Base-by-base conservation (phyloP, 2,329 filamentous ascomycete genomes). In the Leptoxyphium fumago region DNA sequence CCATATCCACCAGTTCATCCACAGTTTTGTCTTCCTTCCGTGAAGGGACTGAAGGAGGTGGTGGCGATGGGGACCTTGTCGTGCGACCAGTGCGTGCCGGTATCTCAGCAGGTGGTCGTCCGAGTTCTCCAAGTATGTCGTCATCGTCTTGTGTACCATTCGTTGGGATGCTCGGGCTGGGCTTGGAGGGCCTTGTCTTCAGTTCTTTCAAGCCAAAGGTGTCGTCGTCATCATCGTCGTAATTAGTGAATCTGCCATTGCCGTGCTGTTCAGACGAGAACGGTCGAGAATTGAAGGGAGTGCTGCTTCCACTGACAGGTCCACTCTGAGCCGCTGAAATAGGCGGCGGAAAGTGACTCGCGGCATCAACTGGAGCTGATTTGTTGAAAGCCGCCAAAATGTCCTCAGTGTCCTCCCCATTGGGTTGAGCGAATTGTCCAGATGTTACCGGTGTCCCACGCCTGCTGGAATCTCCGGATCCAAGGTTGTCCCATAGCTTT, bases 1-100 rank as follows among this genome's bases (percentile, higher is more conserved):
- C 91, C 77, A 96, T 96, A 52, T 95, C 89, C 2, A 95, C 78
- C 21, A 98, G 68, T 60, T 96, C 86, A 9, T 84, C 85, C 21
- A 96, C 76, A 9, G 87, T 84, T 52, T 75, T 77, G 56, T 94
- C 86, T 46, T 82, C 79, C 1, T 76, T 77, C 53, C 66, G 67
- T 2, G 54, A 54, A 2, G 61, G 55, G 28, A 44, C 29, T 40
- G 39, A 4, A 13, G 13, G 9, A 5, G 32, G 32, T 13, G 38
- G 38, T 18, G 38, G 38, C 13, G 14, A 18, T 13, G 38, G 11
- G 13, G 13, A 17, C 13, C 34, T n/a, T n/a, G 34, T 17, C 17
- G 34, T 17, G 41, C 13, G 32, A 39, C 29, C 41, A 15, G 29
- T 43, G 39, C 40, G 17, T 32, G 41, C 26, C 10, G 50, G 48